Evolutionary conservation across 805 yeast genomes (phyloP), one percentile per base, ranked within the genome.

Genomic region (Suhomyces faveliae): DNA sequence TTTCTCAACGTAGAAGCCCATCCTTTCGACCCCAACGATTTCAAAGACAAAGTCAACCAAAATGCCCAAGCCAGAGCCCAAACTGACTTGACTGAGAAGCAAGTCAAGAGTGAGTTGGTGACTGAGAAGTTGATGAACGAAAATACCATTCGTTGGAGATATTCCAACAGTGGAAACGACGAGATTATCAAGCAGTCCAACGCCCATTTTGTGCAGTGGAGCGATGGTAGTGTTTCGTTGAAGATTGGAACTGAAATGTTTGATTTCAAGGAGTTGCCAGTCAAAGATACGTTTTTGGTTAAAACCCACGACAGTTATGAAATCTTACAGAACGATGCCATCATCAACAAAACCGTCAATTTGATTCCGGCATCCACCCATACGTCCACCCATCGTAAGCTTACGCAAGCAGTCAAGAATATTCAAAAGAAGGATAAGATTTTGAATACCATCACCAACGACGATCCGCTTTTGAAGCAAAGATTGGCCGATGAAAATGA

Each of bases 131-230:
- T 85, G 27, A 75, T 80, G 47, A 89, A 85, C 52, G 90, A 87
- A 59, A 92, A 90, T 64, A 89, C 97, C 0, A 75, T 94, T 27
- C 80, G 99, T 61, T 94, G 99, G 99, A 81, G 96, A 67, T 92
- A 91, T 65, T 85, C 89, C 12, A 80, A 85, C 49, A 84, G 83
- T 51, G 80, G 79, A n/a, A 71, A 77, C 45, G 84, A 83, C 38
- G 89, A 85, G 51, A 81, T 91, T 54, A 79, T 80, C 59, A 87
- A 87, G 57, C 96, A 90, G 63, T 85, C 96, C 8, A 94, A 94
- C 62, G 84, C 97, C 4, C 89, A 91, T 61, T 82, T 92, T 48
- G 79, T 94, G 29, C 87, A 89, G 64, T 94, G 99, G 99, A 85
- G 87, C 47, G 98, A 94, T 67, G 99, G 99, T 1, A 76, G 89